These are phyloP conservation scores for Penicillium sp. DNA, from an alignment of 2,329 filamentous ascomycete genomes.

Conservation along the genomic window DNA sequence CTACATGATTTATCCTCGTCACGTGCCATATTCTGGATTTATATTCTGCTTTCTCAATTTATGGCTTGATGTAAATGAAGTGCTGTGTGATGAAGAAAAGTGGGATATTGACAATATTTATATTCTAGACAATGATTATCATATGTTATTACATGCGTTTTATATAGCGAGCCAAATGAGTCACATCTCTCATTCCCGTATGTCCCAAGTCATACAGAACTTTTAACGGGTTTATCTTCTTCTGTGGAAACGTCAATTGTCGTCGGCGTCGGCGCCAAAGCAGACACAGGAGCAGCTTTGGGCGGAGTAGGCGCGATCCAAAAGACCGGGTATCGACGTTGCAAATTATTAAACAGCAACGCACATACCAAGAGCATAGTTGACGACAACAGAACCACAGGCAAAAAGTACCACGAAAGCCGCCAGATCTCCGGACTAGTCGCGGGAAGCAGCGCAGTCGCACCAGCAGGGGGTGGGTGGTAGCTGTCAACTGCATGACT, in stretches of 20 bases:
- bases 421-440: slow-evolving; percentile 28
- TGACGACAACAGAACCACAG: slow-evolving; percentile 33
- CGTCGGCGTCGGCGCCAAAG: background rate
- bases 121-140: too few relatives aligned
- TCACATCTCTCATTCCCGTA: background rate
- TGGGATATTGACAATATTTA: too few relatives aligned
- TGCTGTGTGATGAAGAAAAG: too few relatives aligned
- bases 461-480: slow-evolving; percentile 38
- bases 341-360: slow-evolving; percentile 34
- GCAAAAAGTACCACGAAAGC: slow-evolving; percentile 36
- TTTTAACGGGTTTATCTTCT: background rate
- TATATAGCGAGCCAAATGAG: too few relatives aligned
- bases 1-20: too few relatives aligned
- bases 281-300: slow-evolving; percentile 11
- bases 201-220: background rate
- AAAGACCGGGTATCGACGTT: slow-evolving; percentile 33
- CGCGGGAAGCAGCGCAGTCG: slow-evolving; percentile 34
- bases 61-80: too few relatives aligned
- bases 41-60: too few relatives aligned
- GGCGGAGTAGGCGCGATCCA: slow-evolving; percentile 29
- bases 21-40: too few relatives aligned
- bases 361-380: slow-evolving; percentile 29
- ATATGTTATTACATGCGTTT: too few relatives aligned
- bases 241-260: background rate
- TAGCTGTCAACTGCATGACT: slow-evolving; percentile 36